Evolutionary conservation across 1,284 basidiomycete genomes (phyloP), one percentile per base, ranked within the genome.

Genomic region (Pterulicium gracile): DNA sequence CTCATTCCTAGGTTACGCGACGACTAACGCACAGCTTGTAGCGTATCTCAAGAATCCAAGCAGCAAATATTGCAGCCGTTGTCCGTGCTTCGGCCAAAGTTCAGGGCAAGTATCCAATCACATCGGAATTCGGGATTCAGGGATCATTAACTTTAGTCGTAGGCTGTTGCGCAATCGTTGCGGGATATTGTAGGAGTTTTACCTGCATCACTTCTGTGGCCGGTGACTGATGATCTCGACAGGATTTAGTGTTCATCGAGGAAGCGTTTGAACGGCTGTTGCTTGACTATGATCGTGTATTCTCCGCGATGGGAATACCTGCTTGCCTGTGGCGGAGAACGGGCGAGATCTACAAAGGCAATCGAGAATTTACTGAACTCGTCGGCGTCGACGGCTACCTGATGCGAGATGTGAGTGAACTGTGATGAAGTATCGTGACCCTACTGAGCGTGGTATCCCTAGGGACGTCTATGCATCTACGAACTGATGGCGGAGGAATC

Each of bases 291-390:
- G 94, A 98, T 59, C 83, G 94, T 27, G 89, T 95, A 0, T 94
- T 98, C 62, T 88, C 87, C 7, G 88, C 88, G 0, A 95, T 97
- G 81, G 93, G 91, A 39, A 91, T 98, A 5, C 96, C 96, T 0
- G 92, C 92, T 0, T 98, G 95, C 56, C 74, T 98, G 3, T 98
- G 95, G 96, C 73, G 94, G 22, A 70, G 95, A 42, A 98, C 95
- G 1, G 96, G 96, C 20, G 94, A 98, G 66, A 98, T 98, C 50
- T 97, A 98, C 73, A 98, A 94, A 66, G 95, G 82, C 34, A 98
- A 98, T 61, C 80, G 90, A 50, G 93, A 97, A 65, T 95, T 95
- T 63, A 83, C 88, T 2, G 88, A 91, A 56, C 68, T 95, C 2
- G 83, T 93, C 14, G 88, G 89, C 1, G 74, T 91, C 1, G 84